Evolutionary conservation across 2,329 filamentous ascomycete species (phyloP).

Genomic region (Coleophoma cylindrospora): DNA sequence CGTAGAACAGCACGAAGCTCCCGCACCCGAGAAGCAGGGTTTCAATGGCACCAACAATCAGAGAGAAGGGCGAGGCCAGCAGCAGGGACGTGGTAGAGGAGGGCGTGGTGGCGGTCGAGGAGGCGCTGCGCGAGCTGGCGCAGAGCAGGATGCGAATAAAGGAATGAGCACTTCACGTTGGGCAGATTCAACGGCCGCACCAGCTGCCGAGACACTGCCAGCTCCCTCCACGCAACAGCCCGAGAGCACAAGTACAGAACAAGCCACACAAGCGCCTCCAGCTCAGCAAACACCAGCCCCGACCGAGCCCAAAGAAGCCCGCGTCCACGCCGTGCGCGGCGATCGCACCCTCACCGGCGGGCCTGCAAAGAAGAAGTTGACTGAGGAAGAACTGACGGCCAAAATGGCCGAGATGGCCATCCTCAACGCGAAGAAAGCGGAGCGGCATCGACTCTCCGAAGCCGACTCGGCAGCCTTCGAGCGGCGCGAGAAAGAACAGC

Average conservation of each 20-base stretch:
- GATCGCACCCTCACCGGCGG: slow-evolving; percentile 50
- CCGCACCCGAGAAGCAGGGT: background rate
- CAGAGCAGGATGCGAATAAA: slow-evolving; percentile 9
- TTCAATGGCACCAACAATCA: background rate
- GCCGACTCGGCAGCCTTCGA: slow-evolving; percentile 62
- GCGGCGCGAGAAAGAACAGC: slow-evolving; percentile 55
- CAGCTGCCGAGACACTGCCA: background rate
- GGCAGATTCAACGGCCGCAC: slow-evolving; percentile 13
- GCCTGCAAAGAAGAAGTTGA: slow-evolving; percentile 52
- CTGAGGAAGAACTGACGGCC: slow-evolving; percentile 56
- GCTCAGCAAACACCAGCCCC: slow-evolving; percentile 4
- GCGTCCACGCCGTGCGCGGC: slow-evolving; percentile 42
- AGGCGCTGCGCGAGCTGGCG: slow-evolving; percentile 6
- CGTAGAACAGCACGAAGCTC: background rate
- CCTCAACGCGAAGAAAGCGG: slow-evolving; percentile 53
- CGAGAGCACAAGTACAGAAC: background rate
- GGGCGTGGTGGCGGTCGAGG: slow-evolving; percentile 10
- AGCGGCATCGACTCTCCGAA: slow-evolving; percentile 60
- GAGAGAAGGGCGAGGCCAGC: slow-evolving; percentile 1
- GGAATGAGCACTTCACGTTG: background rate
- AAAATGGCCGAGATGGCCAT: slow-evolving; percentile 57
- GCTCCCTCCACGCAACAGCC: slow-evolving; percentile 1
- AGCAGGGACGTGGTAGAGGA: slow-evolving; percentile 6
- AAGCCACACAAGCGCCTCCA: slow-evolving; percentile 2
- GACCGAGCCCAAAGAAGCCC: slow-evolving; percentile 3